phyloP scores from a whole-genome alignment of 2,329 filamentous ascomycete species.

The Sporothrix variecibatus region DNA sequence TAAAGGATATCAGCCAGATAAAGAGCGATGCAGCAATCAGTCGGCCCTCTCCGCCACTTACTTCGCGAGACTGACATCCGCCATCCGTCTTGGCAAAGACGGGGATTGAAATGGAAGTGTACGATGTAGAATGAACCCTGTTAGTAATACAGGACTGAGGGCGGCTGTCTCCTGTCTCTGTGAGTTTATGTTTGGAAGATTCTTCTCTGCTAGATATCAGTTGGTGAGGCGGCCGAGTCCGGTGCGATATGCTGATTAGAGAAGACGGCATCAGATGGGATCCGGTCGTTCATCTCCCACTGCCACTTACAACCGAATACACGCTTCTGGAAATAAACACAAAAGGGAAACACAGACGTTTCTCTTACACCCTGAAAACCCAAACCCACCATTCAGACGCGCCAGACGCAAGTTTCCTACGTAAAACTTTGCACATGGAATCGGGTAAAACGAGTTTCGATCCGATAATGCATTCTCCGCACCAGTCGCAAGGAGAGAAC shows the following conservation, averaged over 20 bases:
- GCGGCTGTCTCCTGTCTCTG: background rate
- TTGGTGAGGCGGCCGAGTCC: background rate
- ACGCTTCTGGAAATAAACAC: background rate
- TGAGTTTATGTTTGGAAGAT: background rate
- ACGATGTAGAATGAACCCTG: background rate
- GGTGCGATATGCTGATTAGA: background rate
- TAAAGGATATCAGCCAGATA: background rate
- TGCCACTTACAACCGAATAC: background rate
- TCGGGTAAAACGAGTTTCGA: constrained; percentile 2
- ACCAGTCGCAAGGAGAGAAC: too few species aligned
- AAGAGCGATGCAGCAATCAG: background rate
- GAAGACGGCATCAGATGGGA: background rate
- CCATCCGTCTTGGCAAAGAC: background rate
- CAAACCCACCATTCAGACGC: background rate
- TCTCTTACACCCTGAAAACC: background rate
- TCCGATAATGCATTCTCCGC: background rate
- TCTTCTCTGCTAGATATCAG: background rate
- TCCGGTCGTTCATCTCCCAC: background rate
- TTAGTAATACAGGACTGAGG: background rate
- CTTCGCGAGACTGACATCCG: background rate
- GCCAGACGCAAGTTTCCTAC: background rate
- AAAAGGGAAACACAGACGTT: background rate
- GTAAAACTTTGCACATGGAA: constrained; percentile 16
- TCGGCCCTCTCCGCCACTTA: background rate
- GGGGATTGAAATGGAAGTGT: background rate